Evolutionary conservation across 1,284 basidiomycete species (phyloP), one percentile per base, ranked within the genome.

Genomic region (Phylloporus sp.): DNA sequence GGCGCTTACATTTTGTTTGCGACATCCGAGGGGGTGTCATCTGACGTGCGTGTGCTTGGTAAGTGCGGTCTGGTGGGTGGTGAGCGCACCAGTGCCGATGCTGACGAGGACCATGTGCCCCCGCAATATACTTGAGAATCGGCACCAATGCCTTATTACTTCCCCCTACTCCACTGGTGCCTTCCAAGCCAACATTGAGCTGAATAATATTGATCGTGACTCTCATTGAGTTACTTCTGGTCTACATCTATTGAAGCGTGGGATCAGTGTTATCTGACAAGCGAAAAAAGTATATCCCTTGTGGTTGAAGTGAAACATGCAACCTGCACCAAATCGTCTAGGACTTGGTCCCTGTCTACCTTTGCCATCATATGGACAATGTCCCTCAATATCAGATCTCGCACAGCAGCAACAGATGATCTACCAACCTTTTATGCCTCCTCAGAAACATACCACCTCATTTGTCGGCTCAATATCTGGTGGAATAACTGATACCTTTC

Each of bases 381-480:
- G 93, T 73, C 92, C 93, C 84, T 93, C 93, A 85, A 92, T 94
- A 77, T 90, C 90, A 80, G 91, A 92, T 84, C 89, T 94, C 78
- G 91, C 93, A 85, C 89, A 91, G 84, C 91, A 93, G 85, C 90
- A 91, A 73, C 91, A 93, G 81, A 82, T 84, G 80, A 78, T 80
- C 65, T 80, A 85, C n/a, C 88, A 87, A 77, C 85, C 87, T 37
- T 91, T 88, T 29, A 78, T 75, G 70, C 87, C 88, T 6, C 88
- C 88, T 12, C 87, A 87, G 71, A 90, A 88, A 71, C 81, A 85
- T 64, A 86, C 88, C 2, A 92, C 90, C 0, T 85, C 97, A 19
- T 99, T 98, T 75, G 91, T 98, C 27, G 96, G 96, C n/a, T 94
- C 94, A 71, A 99, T 98, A 79, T 94, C 96, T 2, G 93, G 94